These are phyloP conservation scores for Verticillium tricorpus DNA, from an alignment of 2,329 filamentous ascomycete genomes.

Conservation along the genomic window DNA sequence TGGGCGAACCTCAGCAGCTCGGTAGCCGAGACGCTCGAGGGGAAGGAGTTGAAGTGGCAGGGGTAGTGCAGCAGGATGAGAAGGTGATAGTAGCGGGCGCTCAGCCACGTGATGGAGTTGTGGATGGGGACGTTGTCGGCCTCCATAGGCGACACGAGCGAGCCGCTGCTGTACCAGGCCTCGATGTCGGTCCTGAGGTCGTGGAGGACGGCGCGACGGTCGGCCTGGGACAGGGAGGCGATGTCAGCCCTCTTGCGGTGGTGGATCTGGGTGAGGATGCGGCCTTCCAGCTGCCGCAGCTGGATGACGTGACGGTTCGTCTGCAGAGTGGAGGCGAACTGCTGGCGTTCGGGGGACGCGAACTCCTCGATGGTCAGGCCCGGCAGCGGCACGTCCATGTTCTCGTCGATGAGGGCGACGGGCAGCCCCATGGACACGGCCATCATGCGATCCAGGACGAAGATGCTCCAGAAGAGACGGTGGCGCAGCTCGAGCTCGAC, in stretches of 20 bases:
- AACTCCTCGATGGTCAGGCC: slow-evolving; percentile 41
- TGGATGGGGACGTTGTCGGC: slow-evolving; percentile 40
- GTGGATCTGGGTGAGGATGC: slow-evolving; percentile 32
- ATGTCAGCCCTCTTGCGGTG: slow-evolving; percentile 23
- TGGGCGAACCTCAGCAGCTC: slow-evolving; percentile 34
- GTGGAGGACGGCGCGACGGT: slow-evolving; percentile 25
- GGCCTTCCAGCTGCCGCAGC: slow-evolving; percentile 36
- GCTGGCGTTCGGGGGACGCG: slow-evolving; percentile 29
- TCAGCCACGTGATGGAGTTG: slow-evolving; percentile 38
- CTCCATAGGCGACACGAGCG: slow-evolving; percentile 36
- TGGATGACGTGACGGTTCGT: slow-evolving; percentile 40
- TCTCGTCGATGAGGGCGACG: slow-evolving; percentile 31
- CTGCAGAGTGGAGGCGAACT: slow-evolving; percentile 36
- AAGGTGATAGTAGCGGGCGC: slow-evolving; percentile 38
- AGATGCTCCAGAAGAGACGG: slow-evolving; percentile 40
- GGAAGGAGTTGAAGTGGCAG: slow-evolving; percentile 31
- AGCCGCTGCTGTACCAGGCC: slow-evolving; percentile 42
- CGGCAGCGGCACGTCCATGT: slow-evolving; percentile 35
- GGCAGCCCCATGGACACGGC: slow-evolving; percentile 35
- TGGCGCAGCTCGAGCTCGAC: slow-evolving; percentile 28
- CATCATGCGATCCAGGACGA: slow-evolving; percentile 40
- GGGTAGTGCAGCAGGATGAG: slow-evolving; percentile 38
- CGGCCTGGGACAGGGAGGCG: slow-evolving; percentile 22
- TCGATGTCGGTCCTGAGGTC: slow-evolving; percentile 37
- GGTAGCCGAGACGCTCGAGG: slow-evolving; percentile 20